Evolutionary conservation across 1,284 basidiomycete species (phyloP).

Genomic region (Ustilago crameri): DNA sequence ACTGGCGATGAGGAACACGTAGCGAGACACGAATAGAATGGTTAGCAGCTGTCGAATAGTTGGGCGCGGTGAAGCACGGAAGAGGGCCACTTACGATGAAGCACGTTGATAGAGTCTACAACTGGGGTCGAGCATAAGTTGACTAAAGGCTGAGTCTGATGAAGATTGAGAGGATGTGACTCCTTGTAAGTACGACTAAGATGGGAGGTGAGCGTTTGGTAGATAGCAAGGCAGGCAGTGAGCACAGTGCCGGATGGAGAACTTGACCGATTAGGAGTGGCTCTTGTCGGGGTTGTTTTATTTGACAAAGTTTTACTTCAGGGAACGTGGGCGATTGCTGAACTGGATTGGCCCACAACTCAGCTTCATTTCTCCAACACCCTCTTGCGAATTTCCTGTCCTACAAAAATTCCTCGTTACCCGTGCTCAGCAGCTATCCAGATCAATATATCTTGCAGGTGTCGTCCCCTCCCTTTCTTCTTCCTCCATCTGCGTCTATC

Average conservation of each 20-base stretch:
- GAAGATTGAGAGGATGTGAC: conserved; percentile 23
- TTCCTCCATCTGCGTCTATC: conserved; percentile 20
- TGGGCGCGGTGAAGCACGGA: background rate
- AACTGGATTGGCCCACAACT: too few species aligned
- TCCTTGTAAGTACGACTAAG: conserved; percentile 17
- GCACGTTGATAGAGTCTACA: conserved; percentile 55
- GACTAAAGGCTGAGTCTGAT: conserved; percentile 7
- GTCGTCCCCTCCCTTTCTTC: conserved; percentile 6
- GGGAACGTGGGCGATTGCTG: too few species aligned
- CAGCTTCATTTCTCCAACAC: too few species aligned
- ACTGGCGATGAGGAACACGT: conserved; percentile 3
- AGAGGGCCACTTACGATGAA: conserved; percentile 38
- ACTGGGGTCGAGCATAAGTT: conserved; percentile 64
- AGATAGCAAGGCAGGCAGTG: too few species aligned
- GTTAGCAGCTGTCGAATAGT: background rate
- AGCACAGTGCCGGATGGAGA: too few species aligned
- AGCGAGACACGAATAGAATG: background rate
- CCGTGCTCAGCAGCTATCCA: background rate
- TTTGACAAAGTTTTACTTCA: too few species aligned
- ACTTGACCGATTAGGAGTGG: too few species aligned
- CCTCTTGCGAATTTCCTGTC: conserved; percentile 1
- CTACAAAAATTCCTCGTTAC: background rate
- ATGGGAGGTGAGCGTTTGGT: background rate
- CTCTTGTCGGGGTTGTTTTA: too few species aligned
- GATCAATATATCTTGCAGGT: background rate